A percentile compares a stretch with the other conserved stretches of the same genome.
phyloP scores from a whole-genome alignment of 2,329 filamentous ascomycete species.

The Apiospora koreana region DNA sequence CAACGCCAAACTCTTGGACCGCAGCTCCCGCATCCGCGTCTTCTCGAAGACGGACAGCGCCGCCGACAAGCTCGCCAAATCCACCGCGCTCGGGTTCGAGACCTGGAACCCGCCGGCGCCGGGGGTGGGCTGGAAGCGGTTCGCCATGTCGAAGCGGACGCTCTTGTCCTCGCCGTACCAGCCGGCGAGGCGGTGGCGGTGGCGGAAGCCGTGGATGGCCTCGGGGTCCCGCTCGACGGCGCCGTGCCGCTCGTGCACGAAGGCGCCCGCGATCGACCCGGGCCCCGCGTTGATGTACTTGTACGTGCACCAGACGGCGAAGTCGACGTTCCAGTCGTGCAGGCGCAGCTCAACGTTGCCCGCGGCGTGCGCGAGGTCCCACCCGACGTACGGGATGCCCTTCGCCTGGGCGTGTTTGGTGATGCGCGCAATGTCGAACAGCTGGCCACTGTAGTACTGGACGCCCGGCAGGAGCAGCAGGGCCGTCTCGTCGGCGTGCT shows the following conservation, averaged over 20 bases:
- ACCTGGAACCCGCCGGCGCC: conserved; percentile 83
- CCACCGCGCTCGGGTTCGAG: conserved; percentile 80
- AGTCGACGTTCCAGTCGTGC: conserved; percentile 90
- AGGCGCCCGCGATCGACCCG: conserved; percentile 76
- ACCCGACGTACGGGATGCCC: conserved; percentile 71
- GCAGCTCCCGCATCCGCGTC: conserved; percentile 68
- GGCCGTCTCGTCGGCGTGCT: conserved; percentile 71
- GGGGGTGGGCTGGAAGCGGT: conserved; percentile 72
- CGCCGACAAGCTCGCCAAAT: conserved; percentile 73
- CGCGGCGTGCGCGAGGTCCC: conserved; percentile 85
- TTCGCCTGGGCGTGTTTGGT: conserved; percentile 73
- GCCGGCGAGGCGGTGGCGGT: conserved; percentile 69
- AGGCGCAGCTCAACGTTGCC: conserved; percentile 80
- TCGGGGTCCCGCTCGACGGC: conserved; percentile 46
- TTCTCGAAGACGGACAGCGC: conserved; percentile 73
- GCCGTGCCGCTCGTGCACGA: conserved; percentile 77
- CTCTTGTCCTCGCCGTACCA: conserved; percentile 87
- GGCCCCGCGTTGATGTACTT: conserved; percentile 91
- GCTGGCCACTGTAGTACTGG: conserved; percentile 90
- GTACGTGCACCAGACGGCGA: conserved; percentile 92
- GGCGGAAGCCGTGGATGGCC: conserved; percentile 45
- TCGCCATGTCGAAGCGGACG: conserved; percentile 81
- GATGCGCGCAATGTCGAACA: conserved; percentile 80
- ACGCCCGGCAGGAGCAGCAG: conserved; percentile 82
- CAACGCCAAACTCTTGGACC: conserved; percentile 70